These are phyloP conservation scores for Hypomontagnella monticulosa DNA, from an alignment of 495 filamentous ascomycete genomes.

Conservation along the genomic window DNA sequence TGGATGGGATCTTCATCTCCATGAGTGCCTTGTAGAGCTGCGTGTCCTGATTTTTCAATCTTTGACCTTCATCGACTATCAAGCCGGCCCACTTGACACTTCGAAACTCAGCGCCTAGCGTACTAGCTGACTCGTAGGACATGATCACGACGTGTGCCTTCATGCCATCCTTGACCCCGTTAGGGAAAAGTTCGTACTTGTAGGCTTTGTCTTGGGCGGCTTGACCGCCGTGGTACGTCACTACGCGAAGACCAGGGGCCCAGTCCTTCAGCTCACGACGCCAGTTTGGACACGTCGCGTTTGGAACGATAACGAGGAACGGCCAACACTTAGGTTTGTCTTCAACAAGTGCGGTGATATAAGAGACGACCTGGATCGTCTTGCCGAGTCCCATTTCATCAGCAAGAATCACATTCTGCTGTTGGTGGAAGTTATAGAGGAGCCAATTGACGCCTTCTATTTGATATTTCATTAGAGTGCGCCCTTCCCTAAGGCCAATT, in stretches of 20 bases:
- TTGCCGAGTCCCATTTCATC: constrained; percentile 99
- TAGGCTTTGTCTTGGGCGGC: constrained; percentile 74
- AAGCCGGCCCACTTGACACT: constrained; percentile 84
- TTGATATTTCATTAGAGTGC: constrained; percentile 90
- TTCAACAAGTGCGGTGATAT: constrained; percentile 79
- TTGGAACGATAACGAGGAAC: constrained; percentile 92
- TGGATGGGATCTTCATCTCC: constrained; percentile 77
- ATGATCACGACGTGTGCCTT: constrained; percentile 93
- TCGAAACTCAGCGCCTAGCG: constrained; percentile 72
- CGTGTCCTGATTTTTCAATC: constrained; percentile 92
- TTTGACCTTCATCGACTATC: constrained; percentile 95
- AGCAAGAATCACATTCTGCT: constrained; percentile 90
- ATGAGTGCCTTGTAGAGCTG: constrained; percentile 78
- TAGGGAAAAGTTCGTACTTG: constrained; percentile 84
- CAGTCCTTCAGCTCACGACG: constrained; percentile 94
- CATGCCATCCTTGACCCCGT: constrained; percentile 61
- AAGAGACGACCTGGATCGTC: constrained; percentile 91
- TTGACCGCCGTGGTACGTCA: constrained; percentile 85
- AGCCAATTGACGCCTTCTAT: constrained; percentile 95
- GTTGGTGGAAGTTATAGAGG: constrained; percentile 85
- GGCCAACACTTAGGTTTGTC: constrained; percentile 84
- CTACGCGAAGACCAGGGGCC: constrained; percentile 85
- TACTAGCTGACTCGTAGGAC: constrained; percentile 87
- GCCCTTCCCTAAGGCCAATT: constrained; percentile 72
- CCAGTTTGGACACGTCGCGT: constrained; percentile 96